Evolutionary conservation across 164 flowering plant genomes (phyloP).

Genomic region (Umbellularia californica): DNA sequence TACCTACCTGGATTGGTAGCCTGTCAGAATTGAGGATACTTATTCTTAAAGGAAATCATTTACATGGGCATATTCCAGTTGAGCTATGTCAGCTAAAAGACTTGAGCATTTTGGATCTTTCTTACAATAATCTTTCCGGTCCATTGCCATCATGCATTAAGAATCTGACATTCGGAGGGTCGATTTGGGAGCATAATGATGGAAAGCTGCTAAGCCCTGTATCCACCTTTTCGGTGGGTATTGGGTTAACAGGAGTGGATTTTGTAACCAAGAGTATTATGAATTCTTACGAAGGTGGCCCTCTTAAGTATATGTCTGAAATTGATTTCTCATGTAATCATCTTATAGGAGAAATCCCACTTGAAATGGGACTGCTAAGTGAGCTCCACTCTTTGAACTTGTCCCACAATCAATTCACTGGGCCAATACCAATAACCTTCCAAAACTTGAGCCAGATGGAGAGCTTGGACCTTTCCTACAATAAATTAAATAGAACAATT

Average conservation of each 20-base stretch:
- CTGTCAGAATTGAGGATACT: neutral
- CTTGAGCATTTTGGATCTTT: constrained; percentile 13
- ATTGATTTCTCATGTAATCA: constrained; percentile 22
- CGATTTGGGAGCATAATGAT: neutral
- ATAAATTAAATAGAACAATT: constrained; percentile 19
- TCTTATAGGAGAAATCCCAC: constrained; percentile 20
- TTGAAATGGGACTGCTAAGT: constrained; percentile 15
- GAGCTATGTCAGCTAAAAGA: constrained; percentile 7
- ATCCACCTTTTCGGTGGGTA: no score
- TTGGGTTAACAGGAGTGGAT: constrained; percentile 2
- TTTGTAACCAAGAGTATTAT: constrained; percentile 15
- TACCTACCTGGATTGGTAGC: constrained; percentile 8
- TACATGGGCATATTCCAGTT: constrained; percentile 10
- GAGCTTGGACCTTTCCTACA: constrained; percentile 13
- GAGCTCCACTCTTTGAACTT: constrained; percentile 12
- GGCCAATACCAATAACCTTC: constrained; percentile 14
- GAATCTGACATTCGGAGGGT: constrained; percentile 4
- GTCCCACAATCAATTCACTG: constrained; percentile 14
- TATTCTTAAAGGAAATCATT: constrained; percentile 6
- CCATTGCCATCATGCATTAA: constrained; percentile 8
- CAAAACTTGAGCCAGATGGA: constrained; percentile 12
- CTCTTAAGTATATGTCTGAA: constrained; percentile 14
- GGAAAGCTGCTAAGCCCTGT: neutral
- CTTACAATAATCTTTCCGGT: constrained; percentile 16
- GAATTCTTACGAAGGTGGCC: constrained; percentile 9